Base-by-base conservation (phyloP, 495 filamentous ascomycete genomes). In the Xylona heveae region DNA sequence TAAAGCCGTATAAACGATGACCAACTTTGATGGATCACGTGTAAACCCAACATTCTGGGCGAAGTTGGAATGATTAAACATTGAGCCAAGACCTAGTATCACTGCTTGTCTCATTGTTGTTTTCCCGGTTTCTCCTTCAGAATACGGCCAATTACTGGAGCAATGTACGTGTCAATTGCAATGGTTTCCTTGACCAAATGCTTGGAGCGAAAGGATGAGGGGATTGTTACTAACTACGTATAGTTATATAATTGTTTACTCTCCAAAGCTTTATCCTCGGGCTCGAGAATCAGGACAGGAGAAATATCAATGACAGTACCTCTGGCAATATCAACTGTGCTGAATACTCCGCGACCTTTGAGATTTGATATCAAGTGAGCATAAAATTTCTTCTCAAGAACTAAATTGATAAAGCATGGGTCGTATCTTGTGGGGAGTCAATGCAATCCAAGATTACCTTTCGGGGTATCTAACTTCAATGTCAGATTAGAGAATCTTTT, bases 311-410 rank as follows among this genome's bases (percentile, higher is more conserved):
- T 41, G 19, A 65, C 41, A 1, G 61, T 62, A 24, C 51, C 50
- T n/a, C 48, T 46, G 20, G 58, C 47, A 24, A 68, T 66, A 14
- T 38, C 38, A 22, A 26, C 35, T 17, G 45, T 45, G 2, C 62
- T 56, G 44, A 68, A 62, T 22, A 71, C 48, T 15, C 59, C 65
- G 33, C 66, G 51, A 24, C 66, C 62, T 68, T n/a, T n/a, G n/a
- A n/a, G n/a, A n/a, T n/a, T n/a, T n/a, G n/a, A n/a, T n/a, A n/a
- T n/a, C n/a, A n/a, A n/a, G n/a, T n/a, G n/a, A n/a, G n/a, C n/a
- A n/a, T n/a, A n/a, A n/a, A n/a, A n/a, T n/a, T n/a, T n/a, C n/a
- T n/a, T n/a, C n/a, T n/a, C n/a, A n/a, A n/a, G n/a, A n/a, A n/a
- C n/a, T n/a, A n/a, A n/a, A n/a, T n/a, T n/a, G n/a, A n/a, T n/a